Evolutionary conservation across 2,329 filamentous ascomycete genomes (phyloP).

Genomic region (Cercospora beticola): DNA sequence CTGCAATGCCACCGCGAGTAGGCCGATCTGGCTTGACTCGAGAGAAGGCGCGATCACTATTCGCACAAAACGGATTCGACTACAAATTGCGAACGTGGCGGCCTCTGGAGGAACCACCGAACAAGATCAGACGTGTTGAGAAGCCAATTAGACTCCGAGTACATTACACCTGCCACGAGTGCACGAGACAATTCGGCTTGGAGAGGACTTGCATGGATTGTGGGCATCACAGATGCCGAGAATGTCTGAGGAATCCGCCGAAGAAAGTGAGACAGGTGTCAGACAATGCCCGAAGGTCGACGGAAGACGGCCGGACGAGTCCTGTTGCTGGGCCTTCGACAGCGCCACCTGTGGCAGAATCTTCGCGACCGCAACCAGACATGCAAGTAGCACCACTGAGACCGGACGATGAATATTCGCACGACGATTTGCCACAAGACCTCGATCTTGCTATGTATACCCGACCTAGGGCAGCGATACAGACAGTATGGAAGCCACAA

Average conservation of each 20-base stretch:
- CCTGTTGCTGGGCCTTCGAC: not conserved
- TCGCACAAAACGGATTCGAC: slow-evolving; percentile 45
- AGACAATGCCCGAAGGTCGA: slow-evolving; percentile 50
- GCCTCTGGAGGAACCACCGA: slow-evolving; percentile 23
- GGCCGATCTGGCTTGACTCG: slow-evolving; percentile 22
- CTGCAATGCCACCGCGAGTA: slow-evolving; percentile 24
- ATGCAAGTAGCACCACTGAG: not conserved
- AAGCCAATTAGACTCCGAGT: slow-evolving; percentile 77
- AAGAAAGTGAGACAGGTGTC: slow-evolving; percentile 61
- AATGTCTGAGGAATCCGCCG: slow-evolving; percentile 72
- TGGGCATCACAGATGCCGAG: slow-evolving; percentile 75
- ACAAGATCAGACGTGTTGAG: slow-evolving; percentile 34
- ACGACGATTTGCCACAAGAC: slow-evolving; percentile 13
- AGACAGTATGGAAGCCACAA: slow-evolving; percentile 64
- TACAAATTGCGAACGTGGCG: slow-evolving; percentile 26
- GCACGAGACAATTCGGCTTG: slow-evolving; percentile 69
- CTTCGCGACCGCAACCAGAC: slow-evolving; percentile 11
- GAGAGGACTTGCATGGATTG: slow-evolving; percentile 74
- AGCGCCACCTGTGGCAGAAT: slow-evolving; percentile 5
- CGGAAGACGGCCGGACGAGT: slow-evolving; percentile 28
- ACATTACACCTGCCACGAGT: slow-evolving; percentile 77
- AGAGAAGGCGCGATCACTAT: slow-evolving; percentile 40
- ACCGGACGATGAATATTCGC: slow-evolving; percentile 18
- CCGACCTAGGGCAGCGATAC: slow-evolving; percentile 34
- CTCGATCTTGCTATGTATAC: slow-evolving; percentile 26